Evolutionary conservation across 2,329 filamentous ascomycete genomes (phyloP).

Genomic region (Nannizziopsis barbatae): DNA sequence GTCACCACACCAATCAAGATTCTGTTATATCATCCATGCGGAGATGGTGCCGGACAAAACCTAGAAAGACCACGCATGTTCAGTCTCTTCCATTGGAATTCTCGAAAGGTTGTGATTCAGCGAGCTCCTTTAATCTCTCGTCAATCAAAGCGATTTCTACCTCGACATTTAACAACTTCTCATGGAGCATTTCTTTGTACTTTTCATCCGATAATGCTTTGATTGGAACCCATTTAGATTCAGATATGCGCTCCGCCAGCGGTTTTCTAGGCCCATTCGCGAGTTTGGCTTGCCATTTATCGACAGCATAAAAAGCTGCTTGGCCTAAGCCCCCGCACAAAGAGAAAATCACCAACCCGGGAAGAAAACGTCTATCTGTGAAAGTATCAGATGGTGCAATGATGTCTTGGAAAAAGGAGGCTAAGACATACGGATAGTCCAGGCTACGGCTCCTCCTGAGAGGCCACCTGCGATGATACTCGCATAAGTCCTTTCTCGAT

Average conservation of each 20-base stretch:
- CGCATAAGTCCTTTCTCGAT: constrained; percentile 51
- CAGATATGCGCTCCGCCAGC: constrained; percentile 41
- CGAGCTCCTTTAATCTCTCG: constrained; percentile 54
- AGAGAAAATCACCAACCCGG: constrained; percentile 49
- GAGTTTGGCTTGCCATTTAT: constrained; percentile 36
- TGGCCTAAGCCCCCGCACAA: constrained; percentile 49
- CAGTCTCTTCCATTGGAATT: background rate
- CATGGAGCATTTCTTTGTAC: constrained; percentile 57
- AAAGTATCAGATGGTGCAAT: constrained; percentile 10
- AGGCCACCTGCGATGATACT: constrained; percentile 61
- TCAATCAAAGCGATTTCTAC: constrained; percentile 69
- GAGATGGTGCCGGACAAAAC: too few species aligned
- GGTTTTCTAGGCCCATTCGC: constrained; percentile 28
- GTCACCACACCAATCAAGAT: too few species aligned
- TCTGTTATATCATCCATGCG: too few species aligned
- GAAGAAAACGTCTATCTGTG: constrained; percentile 48
- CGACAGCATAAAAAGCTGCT: constrained; percentile 42
- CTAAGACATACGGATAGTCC: constrained; percentile 40
- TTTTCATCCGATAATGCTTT: constrained; percentile 60
- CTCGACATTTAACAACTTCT: constrained; percentile 60
- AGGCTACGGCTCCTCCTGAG: constrained; percentile 48
- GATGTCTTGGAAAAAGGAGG: background rate
- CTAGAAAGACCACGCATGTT: background rate
- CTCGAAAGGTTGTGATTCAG: constrained; percentile 18
- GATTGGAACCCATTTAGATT: constrained; percentile 61